Evolutionary conservation across 352 stramenopile species (phyloP).

Genomic region (Globisporangium splendens): DNA sequence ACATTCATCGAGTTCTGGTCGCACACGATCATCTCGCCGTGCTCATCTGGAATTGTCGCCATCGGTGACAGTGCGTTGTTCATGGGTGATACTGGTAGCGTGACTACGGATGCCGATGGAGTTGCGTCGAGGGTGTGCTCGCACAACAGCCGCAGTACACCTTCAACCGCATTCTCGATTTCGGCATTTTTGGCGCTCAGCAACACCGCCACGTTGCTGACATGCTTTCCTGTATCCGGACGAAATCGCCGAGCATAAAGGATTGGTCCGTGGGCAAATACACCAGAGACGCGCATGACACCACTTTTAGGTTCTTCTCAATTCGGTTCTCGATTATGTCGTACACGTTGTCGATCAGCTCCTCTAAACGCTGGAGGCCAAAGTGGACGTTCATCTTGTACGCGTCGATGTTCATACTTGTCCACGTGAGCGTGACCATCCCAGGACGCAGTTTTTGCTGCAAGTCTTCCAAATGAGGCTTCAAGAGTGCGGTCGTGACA

Average conservation of each 20-base stretch:
- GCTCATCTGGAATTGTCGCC: slow-evolving; percentile 8
- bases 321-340: slow-evolving; percentile 85
- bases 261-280: slow-evolving; percentile 75
- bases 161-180: slow-evolving; percentile 84
- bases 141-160: slow-evolving; percentile 63
- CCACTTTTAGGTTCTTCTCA: slow-evolving; percentile 81
- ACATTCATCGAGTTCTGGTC: slow-evolving; percentile 35
- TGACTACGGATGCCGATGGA: slow-evolving; percentile 7
- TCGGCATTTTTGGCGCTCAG: slow-evolving; percentile 81
- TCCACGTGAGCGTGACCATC: slow-evolving; percentile 87
- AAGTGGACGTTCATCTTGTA: slow-evolving; percentile 69
- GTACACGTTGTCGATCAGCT: slow-evolving; percentile 79
- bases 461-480: slow-evolving; percentile 70
- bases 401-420: slow-evolving; percentile 86
- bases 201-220: slow-evolving; percentile 51
- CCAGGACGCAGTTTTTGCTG: slow-evolving; percentile 73
- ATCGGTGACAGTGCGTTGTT: slow-evolving; percentile 2
- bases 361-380: slow-evolving; percentile 67
- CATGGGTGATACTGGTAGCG: slow-evolving; percentile 11
- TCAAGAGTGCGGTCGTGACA: slow-evolving; percentile 47
- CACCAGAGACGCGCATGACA: slow-evolving; percentile 74
- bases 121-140: slow-evolving; percentile 61
- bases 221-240: slow-evolving; percentile 79
- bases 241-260: slow-evolving; percentile 87
- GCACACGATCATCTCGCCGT: slow-evolving; percentile 21